Evolutionary conservation across 2,329 filamentous ascomycete species (phyloP).

Genomic region (Tetracladium maxilliforme): DNA sequence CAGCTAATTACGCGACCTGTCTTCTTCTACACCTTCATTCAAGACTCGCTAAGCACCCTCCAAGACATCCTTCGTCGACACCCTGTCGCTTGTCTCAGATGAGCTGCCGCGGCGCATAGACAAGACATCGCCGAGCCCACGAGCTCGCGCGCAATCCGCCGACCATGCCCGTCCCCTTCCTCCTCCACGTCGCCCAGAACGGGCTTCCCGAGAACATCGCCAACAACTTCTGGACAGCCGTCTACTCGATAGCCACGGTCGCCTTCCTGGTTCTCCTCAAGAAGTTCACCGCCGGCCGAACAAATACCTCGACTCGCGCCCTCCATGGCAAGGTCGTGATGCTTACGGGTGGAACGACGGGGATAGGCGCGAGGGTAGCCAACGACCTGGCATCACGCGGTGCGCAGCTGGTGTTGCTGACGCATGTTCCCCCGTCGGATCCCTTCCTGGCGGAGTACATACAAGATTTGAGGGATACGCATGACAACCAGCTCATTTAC

Average conservation of each 20-base stretch:
- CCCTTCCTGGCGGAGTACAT: constrained; percentile 88
- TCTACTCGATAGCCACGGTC: constrained; percentile 32
- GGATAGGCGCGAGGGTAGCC: constrained; percentile 69
- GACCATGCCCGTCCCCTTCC: constrained; percentile 14
- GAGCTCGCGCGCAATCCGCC: too few relatives aligned
- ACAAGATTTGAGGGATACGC: constrained; percentile 64
- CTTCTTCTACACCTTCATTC: too few relatives aligned
- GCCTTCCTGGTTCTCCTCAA: constrained; percentile 46
- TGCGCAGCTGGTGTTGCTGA: constrained; percentile 82
- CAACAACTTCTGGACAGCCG: constrained; percentile 23
- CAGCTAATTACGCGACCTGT: too few relatives aligned
- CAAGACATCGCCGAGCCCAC: too few relatives aligned
- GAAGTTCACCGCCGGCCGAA: constrained; percentile 61
- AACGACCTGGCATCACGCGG: constrained; percentile 64
- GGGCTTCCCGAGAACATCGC: constrained; percentile 7
- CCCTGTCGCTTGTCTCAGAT: too few relatives aligned
- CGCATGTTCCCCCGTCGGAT: constrained; percentile 66
- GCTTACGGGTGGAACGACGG: constrained; percentile 89
- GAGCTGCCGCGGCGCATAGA: too few relatives aligned
- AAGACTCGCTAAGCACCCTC: too few relatives aligned
- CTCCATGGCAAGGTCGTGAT: constrained; percentile 93
- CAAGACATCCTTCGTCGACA: too few relatives aligned
- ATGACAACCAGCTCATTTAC: constrained; percentile 79
- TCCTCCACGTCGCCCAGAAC: constrained; percentile 8
- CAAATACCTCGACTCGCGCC: constrained; percentile 60